phyloP scores from a whole-genome alignment of 345 rosid species.

The Eucalyptus pumila region DNA sequence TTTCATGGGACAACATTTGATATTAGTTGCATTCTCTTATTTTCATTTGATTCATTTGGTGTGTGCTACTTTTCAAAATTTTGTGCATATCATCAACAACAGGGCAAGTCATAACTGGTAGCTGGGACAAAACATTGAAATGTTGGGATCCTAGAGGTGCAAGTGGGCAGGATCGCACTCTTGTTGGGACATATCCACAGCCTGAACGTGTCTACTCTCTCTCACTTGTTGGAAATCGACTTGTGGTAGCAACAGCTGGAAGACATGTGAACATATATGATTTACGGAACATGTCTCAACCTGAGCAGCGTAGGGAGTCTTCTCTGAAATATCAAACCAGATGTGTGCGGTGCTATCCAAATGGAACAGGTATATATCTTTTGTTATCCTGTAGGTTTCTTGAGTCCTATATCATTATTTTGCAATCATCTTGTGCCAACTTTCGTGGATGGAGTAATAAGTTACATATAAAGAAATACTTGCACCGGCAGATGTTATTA shows the following conservation, averaged over 20 bases:
- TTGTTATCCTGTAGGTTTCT: background rate
- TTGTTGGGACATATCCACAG: conserved; percentile 76
- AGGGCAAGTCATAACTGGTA: conserved; percentile 96
- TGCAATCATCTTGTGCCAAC: background rate
- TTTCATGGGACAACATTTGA: background rate
- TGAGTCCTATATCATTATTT: background rate
- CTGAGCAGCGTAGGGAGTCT: conserved; percentile 93
- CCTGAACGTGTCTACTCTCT: conserved; percentile 95
- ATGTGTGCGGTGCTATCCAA: conserved; percentile 91
- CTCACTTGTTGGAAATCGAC: conserved; percentile 82
- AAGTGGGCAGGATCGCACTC: conserved; percentile 76
- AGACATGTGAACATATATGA: conserved; percentile 93
- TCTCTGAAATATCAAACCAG: conserved; percentile 92
- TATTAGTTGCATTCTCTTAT: background rate
- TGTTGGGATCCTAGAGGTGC: conserved; percentile 99
- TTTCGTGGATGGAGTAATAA: background rate
- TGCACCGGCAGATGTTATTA: background rate
- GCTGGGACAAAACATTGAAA: conserved; percentile 92
- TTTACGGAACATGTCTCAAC: conserved; percentile 89
- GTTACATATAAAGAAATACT: background rate
- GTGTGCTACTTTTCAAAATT: background rate
- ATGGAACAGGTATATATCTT: conserved; percentile 58
- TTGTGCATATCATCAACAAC: background rate
- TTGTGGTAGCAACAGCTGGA: conserved; percentile 95
- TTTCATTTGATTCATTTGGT: background rate